Evolutionary conservation across 139 green algal genomes (phyloP).

Genomic region (Spirogloea muscicola): DNA sequence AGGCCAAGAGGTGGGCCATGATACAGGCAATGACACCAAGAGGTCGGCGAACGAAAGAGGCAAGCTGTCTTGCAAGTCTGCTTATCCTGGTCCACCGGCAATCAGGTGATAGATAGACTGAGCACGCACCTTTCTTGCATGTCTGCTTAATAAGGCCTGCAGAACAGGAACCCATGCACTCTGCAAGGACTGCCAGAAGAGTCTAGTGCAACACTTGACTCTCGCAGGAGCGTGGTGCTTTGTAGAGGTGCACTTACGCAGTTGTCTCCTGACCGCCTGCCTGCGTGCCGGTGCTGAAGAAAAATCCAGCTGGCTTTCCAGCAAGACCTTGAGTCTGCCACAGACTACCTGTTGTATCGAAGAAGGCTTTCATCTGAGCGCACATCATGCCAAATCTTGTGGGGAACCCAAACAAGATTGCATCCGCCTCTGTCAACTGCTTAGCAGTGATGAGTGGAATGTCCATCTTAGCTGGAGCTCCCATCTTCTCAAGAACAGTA

Average conservation of each 20-base stretch:
- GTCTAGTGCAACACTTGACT: background rate
- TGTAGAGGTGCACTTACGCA: slow-evolving; percentile 3
- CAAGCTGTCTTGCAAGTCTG: too few relatives aligned
- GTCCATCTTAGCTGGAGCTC: slow-evolving; percentile 63
- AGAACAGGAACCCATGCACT: background rate
- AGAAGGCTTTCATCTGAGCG: slow-evolving; percentile 71
- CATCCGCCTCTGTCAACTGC: slow-evolving; percentile 62
- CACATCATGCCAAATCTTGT: slow-evolving; percentile 74
- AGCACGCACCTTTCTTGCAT: too few relatives aligned
- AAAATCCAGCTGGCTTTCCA: slow-evolving; percentile 65
- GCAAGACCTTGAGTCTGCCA: slow-evolving; percentile 58
- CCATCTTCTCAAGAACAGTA: slow-evolving; percentile 70
- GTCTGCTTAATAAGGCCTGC: too few relatives aligned
- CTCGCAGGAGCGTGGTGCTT: background rate
- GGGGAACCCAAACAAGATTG: slow-evolving; percentile 74
- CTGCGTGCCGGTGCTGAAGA: slow-evolving; percentile 61
- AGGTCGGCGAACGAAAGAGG: too few relatives aligned
- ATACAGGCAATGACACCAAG: too few relatives aligned
- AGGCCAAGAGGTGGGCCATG: too few relatives aligned
- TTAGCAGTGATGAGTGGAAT: slow-evolving; percentile 59
- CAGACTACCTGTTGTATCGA: slow-evolving; percentile 67
- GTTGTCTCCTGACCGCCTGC: slow-evolving; percentile 65
- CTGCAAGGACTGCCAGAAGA: background rate
- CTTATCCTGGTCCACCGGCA: too few relatives aligned
- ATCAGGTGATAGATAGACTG: too few relatives aligned